phyloP scores from a whole-genome alignment of 2,329 filamentous ascomycete genomes.

The Aureobasidium sp. region DNA sequence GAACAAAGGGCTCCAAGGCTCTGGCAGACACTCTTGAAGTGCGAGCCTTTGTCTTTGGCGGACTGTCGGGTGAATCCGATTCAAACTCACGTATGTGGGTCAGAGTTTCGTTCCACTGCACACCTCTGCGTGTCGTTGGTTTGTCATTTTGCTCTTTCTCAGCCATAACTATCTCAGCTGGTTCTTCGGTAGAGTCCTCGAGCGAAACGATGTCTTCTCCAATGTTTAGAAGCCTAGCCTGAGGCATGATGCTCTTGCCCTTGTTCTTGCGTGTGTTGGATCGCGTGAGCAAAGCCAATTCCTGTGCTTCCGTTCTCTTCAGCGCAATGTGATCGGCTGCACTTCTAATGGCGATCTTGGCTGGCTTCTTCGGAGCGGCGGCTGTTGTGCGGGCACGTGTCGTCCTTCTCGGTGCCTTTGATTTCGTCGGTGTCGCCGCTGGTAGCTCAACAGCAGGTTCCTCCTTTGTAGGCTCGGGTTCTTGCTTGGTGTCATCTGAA shows the following conservation, averaged over 20 bases:
- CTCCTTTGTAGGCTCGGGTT: background rate
- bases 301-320: slow-evolving; percentile 42
- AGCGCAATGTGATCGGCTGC: slow-evolving; percentile 35
- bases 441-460: background rate
- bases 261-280: slow-evolving; percentile 46
- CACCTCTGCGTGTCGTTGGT: slow-evolving; percentile 19
- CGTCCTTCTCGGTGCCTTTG: background rate
- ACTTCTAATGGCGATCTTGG: slow-evolving; percentile 38
- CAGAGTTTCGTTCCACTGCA: slow-evolving; percentile 41
- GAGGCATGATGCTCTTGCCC: slow-evolving; percentile 36
- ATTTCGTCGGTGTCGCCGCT: background rate
- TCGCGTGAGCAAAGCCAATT: slow-evolving; percentile 37
- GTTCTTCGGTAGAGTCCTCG: background rate
- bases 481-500: background rate
- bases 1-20: slow-evolving; percentile 1
- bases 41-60: background rate
- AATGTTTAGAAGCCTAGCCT: slow-evolving; percentile 36
- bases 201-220: slow-evolving; percentile 23
- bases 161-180: slow-evolving; percentile 17
- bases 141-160: slow-evolving; percentile 13
- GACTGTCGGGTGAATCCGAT: slow-evolving; percentile 17
- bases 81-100: slow-evolving; percentile 36
- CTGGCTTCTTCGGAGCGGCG: slow-evolving; percentile 17
- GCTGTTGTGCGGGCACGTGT: slow-evolving; percentile 5
- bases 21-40: background rate